Percentiles rank a stretch among this genome's conserved stretches.
Evolutionary conservation across 2,329 filamentous ascomycete species (phyloP).

Genomic region (Ilyonectria sp.): DNA sequence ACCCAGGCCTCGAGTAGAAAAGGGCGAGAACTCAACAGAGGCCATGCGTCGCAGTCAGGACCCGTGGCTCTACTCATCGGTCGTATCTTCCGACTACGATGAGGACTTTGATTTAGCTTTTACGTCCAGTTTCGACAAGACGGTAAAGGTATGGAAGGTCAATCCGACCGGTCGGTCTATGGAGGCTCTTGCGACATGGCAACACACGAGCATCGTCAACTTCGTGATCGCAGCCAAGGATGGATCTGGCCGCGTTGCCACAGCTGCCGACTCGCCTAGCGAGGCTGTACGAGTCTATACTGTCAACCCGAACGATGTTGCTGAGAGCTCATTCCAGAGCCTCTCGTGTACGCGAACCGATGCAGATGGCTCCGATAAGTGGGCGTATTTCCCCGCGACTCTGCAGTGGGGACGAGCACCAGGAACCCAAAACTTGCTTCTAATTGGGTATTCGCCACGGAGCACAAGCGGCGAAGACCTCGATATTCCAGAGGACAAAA

Average conservation of each 20-base stretch:
- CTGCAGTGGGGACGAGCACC: slow-evolving; percentile 72
- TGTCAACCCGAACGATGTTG: slow-evolving; percentile 56
- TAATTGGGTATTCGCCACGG: slow-evolving; percentile 76
- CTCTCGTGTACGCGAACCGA: slow-evolving; percentile 60
- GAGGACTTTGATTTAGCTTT: slow-evolving; percentile 62
- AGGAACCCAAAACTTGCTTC: slow-evolving; percentile 65
- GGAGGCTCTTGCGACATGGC: slow-evolving; percentile 64
- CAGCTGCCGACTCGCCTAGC: slow-evolving; percentile 69
- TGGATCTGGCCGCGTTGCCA: slow-evolving; percentile 66
- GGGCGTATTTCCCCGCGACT: slow-evolving; percentile 75
- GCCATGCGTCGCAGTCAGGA: slow-evolving; percentile 73
- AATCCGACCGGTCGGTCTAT: slow-evolving; percentile 58
- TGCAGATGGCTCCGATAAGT: slow-evolving; percentile 60
- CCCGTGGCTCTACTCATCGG: slow-evolving; percentile 75
- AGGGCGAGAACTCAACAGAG: slow-evolving; percentile 68
- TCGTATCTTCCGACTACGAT: slow-evolving; percentile 74
- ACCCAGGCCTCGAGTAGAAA: slow-evolving; percentile 65
- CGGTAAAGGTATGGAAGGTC: slow-evolving; percentile 72
- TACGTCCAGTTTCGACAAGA: slow-evolving; percentile 74
- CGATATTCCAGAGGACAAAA: slow-evolving; percentile 72
- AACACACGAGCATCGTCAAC: slow-evolving; percentile 72
- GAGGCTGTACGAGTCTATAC: slow-evolving; percentile 72
- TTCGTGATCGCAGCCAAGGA: slow-evolving; percentile 71
- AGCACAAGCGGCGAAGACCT: slow-evolving; percentile 66
- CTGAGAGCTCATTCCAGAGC: slow-evolving; percentile 53